phyloP scores from a whole-genome alignment of 495 filamentous ascomycete species.

The Penicillium paradoxum region DNA sequence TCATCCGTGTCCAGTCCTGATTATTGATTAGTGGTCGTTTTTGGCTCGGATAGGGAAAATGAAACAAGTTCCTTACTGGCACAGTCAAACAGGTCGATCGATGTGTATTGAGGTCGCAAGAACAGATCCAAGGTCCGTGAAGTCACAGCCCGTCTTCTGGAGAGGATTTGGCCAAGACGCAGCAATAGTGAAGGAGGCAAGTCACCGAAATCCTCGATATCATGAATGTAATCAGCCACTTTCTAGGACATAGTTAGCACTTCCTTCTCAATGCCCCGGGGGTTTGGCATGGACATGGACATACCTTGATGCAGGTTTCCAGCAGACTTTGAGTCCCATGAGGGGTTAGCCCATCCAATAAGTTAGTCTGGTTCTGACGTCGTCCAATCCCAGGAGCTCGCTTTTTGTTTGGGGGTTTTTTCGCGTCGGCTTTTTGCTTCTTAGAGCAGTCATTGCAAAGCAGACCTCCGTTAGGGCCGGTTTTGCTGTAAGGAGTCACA shows the following conservation, averaged over 20 bases:
- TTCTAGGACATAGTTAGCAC: constrained; percentile 40
- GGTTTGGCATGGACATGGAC: not conserved
- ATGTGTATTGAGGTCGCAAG: constrained; percentile 59
- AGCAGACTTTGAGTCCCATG: constrained; percentile 68
- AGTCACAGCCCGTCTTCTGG: constrained; percentile 69
- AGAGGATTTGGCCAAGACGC: constrained; percentile 73
- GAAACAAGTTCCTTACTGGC: constrained; percentile 50
- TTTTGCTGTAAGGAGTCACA: constrained; percentile 83
- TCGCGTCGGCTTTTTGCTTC: constrained; percentile 57
- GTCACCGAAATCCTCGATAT: constrained; percentile 80
- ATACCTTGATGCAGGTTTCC: constrained; percentile 71
- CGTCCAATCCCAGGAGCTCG: constrained; percentile 46
- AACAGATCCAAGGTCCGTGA: constrained; percentile 70
- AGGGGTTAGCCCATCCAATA: constrained; percentile 66
- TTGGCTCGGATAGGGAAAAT: not conserved
- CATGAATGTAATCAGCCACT: constrained; percentile 72
- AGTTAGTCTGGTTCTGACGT: constrained; percentile 68
- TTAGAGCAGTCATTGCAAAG: constrained; percentile 85
- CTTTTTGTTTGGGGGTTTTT: constrained; percentile 61
- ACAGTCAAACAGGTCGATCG: constrained; percentile 74
- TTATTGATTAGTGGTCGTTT: constrained; percentile 11
- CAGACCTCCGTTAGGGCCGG: constrained; percentile 75
- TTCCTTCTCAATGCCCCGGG: not conserved
- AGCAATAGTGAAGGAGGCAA: constrained; percentile 62
- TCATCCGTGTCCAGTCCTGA: constrained; percentile 67